Percentiles rank a stretch among this genome's conserved stretches.
These are phyloP conservation scores for Ceratobasidium sp. DNA, from an alignment of 1,284 basidiomycete species.

Conservation along the genomic window DNA sequence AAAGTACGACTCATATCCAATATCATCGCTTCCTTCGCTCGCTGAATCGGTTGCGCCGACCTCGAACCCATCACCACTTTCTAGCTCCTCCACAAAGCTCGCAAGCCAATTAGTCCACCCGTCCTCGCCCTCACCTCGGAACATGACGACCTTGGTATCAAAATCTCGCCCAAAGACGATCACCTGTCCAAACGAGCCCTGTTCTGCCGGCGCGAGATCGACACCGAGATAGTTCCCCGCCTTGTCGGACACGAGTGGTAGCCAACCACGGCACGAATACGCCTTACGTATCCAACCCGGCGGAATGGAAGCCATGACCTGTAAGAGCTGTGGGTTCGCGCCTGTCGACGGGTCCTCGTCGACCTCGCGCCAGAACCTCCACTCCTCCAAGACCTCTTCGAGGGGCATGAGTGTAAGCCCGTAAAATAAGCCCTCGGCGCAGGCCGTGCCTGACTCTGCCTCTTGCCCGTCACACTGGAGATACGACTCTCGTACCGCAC, in stretches of 20 bases:
- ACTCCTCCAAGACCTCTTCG: slow-evolving; percentile 90
- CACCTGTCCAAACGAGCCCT: slow-evolving; percentile 85
- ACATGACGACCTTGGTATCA: slow-evolving; percentile 95
- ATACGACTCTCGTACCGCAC: slow-evolving; percentile 83
- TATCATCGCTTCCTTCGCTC: slow-evolving; percentile 67
- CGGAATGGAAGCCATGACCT: slow-evolving; percentile 88
- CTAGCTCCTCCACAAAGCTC: slow-evolving; percentile 91
- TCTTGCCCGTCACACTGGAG: slow-evolving; percentile 85
- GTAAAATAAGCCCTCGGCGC: slow-evolving; percentile 88
- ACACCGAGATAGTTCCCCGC: slow-evolving; percentile 97
- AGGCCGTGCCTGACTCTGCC: slow-evolving; percentile 80
- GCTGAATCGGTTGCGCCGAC: slow-evolving; percentile 62
- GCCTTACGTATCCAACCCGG: slow-evolving; percentile 87
- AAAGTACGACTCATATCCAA: slow-evolving; percentile 88
- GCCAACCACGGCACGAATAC: slow-evolving; percentile 95
- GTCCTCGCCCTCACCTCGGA: slow-evolving; percentile 84
- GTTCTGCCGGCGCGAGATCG: slow-evolving; percentile 85
- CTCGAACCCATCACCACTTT: slow-evolving; percentile 86
- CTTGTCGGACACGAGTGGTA: slow-evolving; percentile 92
- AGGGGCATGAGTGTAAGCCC: slow-evolving; percentile 82
- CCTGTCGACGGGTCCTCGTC: slow-evolving; percentile 84
- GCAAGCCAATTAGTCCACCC: slow-evolving; percentile 97
- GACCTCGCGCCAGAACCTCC: slow-evolving; percentile 91
- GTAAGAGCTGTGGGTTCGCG: slow-evolving; percentile 70
- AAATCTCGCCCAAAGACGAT: slow-evolving; percentile 98